These are phyloP conservation scores for Cordyceps cateniannulata DNA, from an alignment of 2,329 filamentous ascomycete genomes.

Conservation along the genomic window DNA sequence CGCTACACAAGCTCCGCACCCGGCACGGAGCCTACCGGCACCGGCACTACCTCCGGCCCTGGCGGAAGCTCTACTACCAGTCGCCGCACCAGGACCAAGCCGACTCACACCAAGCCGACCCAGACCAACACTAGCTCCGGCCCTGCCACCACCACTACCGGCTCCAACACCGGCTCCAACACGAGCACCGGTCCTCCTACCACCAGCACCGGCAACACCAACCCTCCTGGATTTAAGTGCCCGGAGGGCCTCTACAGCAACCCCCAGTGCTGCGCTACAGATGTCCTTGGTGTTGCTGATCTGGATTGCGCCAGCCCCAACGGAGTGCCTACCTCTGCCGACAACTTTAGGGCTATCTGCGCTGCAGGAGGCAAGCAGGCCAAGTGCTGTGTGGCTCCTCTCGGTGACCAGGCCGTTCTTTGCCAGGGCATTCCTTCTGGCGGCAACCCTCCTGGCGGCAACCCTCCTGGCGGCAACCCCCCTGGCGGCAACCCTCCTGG, in stretches of 20 bases:
- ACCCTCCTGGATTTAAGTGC: conserved; percentile 14
- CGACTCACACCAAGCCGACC: neutral
- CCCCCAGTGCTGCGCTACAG: conserved; percentile 41
- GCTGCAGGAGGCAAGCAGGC: conserved; percentile 40
- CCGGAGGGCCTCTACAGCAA: conserved; percentile 19
- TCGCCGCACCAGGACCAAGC: neutral
- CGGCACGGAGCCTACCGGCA: neutral
- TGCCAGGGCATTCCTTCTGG: neutral
- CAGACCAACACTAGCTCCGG: neutral
- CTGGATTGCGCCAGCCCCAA: conserved; percentile 33
- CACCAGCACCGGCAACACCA: neutral
- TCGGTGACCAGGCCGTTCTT: conserved; percentile 19
- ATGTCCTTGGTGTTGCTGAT: conserved; percentile 40
- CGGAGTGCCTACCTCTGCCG: neutral
- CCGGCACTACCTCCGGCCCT: neutral
- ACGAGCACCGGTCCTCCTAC: neutral
- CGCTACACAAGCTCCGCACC: neutral
- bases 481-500: neutral
- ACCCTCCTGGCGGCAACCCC: too few species aligned
- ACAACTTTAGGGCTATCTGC: conserved; percentile 27
- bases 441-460: neutral
- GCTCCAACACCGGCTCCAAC: neutral
- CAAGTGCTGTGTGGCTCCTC: conserved; percentile 46
- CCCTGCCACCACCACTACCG: neutral
- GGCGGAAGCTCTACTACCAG: conserved; percentile 1